Conservation (phyloP, 2,329 filamentous ascomycete species). For the Xylaria sp. region DNA sequence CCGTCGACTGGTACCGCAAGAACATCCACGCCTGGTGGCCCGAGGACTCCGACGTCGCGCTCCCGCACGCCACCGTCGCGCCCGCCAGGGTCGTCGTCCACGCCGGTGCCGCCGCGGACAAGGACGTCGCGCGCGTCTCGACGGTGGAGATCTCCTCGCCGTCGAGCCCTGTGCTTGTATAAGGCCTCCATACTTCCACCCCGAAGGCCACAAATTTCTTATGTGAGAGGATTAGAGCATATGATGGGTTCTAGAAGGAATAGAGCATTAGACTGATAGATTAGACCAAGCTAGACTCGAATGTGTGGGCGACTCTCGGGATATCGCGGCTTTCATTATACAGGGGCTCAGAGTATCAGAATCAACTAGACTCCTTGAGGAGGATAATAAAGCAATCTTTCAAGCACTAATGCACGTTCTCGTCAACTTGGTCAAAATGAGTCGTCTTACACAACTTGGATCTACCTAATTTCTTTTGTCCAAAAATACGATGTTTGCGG, state of each 20-base stretch:
- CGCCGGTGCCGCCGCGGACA: not conserved
- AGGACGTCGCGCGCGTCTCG: not conserved
- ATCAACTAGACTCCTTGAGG: not conserved
- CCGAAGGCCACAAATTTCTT: no score
- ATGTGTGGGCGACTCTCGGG: not conserved
- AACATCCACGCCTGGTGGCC: constrained; percentile 1
- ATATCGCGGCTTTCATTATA: not conserved
- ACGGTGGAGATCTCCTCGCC: not conserved
- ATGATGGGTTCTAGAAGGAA: not conserved
- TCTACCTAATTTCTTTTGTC: no score
- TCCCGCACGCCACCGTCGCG: not conserved
- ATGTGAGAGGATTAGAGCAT: not conserved
- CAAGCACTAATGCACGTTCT: not conserved
- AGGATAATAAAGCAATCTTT: not conserved
- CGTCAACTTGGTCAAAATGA: no score
- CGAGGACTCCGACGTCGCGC: not conserved
- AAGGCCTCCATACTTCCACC: not conserved
- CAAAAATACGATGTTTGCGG: no score
- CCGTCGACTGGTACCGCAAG: constrained; percentile 1
- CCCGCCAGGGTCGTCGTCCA: not conserved
- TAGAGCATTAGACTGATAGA: not conserved
- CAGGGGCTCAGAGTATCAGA: not conserved
- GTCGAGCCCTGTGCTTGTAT: not conserved
- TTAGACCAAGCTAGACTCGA: not conserved
- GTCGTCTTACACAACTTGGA: no score